Percentiles rank a stretch among this genome's conserved stretches.
These are phyloP conservation scores for Solanum pennellii DNA, from an alignment of 257 asterid genomes.

Conservation along the genomic window DNA sequence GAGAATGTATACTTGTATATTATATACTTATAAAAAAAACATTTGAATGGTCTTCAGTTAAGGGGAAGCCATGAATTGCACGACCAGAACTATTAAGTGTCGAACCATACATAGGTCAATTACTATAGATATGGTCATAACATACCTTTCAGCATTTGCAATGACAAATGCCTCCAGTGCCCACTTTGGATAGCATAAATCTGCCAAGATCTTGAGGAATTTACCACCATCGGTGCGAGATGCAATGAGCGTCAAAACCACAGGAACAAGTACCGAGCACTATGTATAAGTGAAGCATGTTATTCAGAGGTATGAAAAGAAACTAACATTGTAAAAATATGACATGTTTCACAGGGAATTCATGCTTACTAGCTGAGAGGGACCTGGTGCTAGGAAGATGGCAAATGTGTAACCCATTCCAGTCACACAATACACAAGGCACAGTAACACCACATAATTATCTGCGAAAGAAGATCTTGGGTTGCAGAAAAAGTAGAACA, in stretches of 20 bases:
- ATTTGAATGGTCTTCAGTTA: background rate
- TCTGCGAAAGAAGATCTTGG: conserved; percentile 67
- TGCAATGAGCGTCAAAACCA: conserved; percentile 77
- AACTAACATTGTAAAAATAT: background rate
- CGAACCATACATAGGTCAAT: background rate
- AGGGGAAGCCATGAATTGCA: background rate
- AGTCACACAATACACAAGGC: conserved; percentile 89
- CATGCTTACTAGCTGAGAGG: conserved; percentile 77
- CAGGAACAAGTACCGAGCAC: conserved; percentile 87
- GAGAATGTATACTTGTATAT: background rate
- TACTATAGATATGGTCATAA: background rate
- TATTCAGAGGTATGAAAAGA: background rate
- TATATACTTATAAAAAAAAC: background rate
- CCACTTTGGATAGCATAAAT: conserved; percentile 82
- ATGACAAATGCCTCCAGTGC: conserved; percentile 87
- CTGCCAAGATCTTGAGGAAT: conserved; percentile 33
- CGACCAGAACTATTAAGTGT: background rate
- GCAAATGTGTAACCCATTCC: conserved; percentile 80
- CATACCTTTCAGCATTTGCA: conserved; percentile 71
- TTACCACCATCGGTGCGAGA: conserved; percentile 38
- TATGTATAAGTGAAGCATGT: conserved; percentile 9
- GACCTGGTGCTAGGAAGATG: conserved; percentile 85
- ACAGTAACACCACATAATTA: conserved; percentile 69
- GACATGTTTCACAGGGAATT: background rate
- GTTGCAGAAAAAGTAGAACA: conserved; percentile 90